A percentile compares a stretch with the other conserved stretches of the same genome.
These are phyloP conservation scores for Hypoxylon fragiforme DNA, from an alignment of 495 filamentous ascomycete species.

Conservation along the genomic window DNA sequence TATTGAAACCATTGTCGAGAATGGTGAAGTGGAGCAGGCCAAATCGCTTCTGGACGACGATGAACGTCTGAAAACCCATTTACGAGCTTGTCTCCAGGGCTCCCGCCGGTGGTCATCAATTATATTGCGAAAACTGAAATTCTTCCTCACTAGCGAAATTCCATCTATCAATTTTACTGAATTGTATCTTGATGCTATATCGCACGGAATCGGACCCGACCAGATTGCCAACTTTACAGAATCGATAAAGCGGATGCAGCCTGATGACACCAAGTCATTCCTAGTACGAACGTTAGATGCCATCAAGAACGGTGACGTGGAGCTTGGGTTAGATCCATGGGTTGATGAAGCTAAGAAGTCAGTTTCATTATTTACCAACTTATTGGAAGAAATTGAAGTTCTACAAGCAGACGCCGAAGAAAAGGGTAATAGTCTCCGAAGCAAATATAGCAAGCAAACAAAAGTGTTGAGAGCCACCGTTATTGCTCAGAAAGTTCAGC, in stretches of 20 bases:
- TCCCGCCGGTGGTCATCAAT: conserved; percentile 22
- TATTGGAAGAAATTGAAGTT: conserved; percentile 44
- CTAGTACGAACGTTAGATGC: conserved; percentile 36
- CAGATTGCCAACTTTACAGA: conserved; percentile 39
- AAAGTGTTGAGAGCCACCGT: conserved; percentile 79
- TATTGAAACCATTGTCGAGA: conserved; percentile 47
- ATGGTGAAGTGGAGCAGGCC: conserved; percentile 38
- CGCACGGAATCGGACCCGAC: conserved; percentile 39
- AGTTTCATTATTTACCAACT: conserved; percentile 38
- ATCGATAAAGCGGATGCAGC: conserved; percentile 44
- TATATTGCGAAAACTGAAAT: conserved; percentile 32
- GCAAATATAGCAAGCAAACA: conserved; percentile 72
- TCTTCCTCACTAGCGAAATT: conserved; percentile 16
- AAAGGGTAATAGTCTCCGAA: conserved; percentile 60
- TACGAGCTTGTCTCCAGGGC: conserved; percentile 25
- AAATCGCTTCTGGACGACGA: conserved; percentile 48
- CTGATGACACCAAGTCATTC: conserved; percentile 46
- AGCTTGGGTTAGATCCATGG: conserved; percentile 42
- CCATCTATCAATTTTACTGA: conserved; percentile 37
- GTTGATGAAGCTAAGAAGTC: conserved; percentile 40
- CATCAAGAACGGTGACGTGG: conserved; percentile 44
- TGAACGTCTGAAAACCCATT: conserved; percentile 29
- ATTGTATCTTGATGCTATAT: conserved; percentile 45
- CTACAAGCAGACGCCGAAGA: conserved; percentile 47
- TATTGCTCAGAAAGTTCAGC: conserved; percentile 80